These are phyloP conservation scores for Kodamaea jinghongensis DNA, from an alignment of 805 yeast genomes.

Conservation along the genomic window DNA sequence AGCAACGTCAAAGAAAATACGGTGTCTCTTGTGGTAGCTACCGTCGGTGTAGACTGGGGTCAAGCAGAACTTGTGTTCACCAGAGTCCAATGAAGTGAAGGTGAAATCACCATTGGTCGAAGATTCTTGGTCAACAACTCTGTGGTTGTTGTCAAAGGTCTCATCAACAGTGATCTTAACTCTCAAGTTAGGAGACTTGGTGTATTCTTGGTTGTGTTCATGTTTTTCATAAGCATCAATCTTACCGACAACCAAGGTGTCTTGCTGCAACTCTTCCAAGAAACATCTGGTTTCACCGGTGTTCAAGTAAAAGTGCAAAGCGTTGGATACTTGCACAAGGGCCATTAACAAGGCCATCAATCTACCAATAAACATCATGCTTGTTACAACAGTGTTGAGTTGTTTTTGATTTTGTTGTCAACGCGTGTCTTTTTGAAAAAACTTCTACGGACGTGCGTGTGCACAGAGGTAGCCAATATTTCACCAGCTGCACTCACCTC, in stretches of 20 bases:
- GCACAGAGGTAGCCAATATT: neutral
- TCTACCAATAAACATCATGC: conserved; percentile 9
- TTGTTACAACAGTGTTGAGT: conserved; percentile 3
- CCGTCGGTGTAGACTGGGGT: conserved; percentile 62
- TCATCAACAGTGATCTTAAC: conserved; percentile 68
- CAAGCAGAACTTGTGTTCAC: conserved; percentile 83
- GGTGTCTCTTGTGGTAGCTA: conserved; percentile 58
- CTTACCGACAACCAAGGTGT: conserved; percentile 75
- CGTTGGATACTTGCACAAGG: conserved; percentile 25
- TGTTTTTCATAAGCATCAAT: conserved; percentile 67
- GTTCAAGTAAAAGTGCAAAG: conserved; percentile 74
- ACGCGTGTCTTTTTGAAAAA: conserved; percentile 9
- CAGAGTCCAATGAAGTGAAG: conserved; percentile 78
- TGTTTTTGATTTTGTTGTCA: conserved; percentile 3
- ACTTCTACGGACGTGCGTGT: neutral
- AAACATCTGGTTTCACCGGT: conserved; percentile 81
- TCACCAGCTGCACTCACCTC: too few relatives aligned
- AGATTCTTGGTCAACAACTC: conserved; percentile 68
- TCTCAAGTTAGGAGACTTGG: conserved; percentile 53
- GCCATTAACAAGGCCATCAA: conserved; percentile 12
- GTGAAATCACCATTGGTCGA: conserved; percentile 64
- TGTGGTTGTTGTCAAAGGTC: conserved; percentile 78
- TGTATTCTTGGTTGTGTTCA: conserved; percentile 44
- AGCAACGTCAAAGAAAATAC: conserved; percentile 72
- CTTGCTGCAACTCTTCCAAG: conserved; percentile 72